Evolutionary conservation across 345 rosid genomes (phyloP), one percentile per base, ranked within the genome.

Genomic region (Cardamine resedifolia): DNA sequence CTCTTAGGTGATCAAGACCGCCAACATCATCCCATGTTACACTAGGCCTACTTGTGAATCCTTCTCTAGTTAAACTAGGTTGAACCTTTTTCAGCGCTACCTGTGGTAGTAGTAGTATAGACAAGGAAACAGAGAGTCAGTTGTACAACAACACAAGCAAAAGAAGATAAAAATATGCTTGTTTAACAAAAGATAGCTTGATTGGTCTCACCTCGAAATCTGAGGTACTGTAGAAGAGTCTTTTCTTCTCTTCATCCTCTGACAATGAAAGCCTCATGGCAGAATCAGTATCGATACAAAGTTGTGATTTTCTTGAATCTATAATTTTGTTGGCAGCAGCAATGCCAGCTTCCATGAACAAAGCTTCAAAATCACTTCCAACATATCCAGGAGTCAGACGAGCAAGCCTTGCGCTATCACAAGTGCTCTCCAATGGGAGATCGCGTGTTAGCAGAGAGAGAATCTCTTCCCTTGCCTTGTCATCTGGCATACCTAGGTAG

Each of bases 11-110:
- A 41, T 84, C 76, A 59, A 91, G 89, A 44, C 97, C 97, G 15
- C 97, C 97, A n/a, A 89, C 86, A 77, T 91, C 89, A 68, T 85
- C 91, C 97, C 96, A 91, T 21, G 77, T 86, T 4, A 85, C 90
- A 81, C 81, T 79, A 49, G 94, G 96, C 49, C 80, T 81, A 33
- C 82, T 64, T 41, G 97, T 80, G 68, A 89, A 91, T 55, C 96
- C 92, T 74, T 89, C 92, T 82, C 94, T 86, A 78, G 82, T 84
- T 49, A 77, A 84, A 18, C 92, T 83, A 9, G 97, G 88, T 61
- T 89, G 85, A 66, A 85, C 81, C 73, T 73, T 3, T 77, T 81
- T 83, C 41, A 80, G 66, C 18, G 98, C 96, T 81, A 79, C 85
- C 91, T 88, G 81, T 47, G 8, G 16, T 23, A 11, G 16, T 23